Conservation (phyloP, 2,329 filamentous ascomycete species). For the Aspergillus candidus region DNA sequence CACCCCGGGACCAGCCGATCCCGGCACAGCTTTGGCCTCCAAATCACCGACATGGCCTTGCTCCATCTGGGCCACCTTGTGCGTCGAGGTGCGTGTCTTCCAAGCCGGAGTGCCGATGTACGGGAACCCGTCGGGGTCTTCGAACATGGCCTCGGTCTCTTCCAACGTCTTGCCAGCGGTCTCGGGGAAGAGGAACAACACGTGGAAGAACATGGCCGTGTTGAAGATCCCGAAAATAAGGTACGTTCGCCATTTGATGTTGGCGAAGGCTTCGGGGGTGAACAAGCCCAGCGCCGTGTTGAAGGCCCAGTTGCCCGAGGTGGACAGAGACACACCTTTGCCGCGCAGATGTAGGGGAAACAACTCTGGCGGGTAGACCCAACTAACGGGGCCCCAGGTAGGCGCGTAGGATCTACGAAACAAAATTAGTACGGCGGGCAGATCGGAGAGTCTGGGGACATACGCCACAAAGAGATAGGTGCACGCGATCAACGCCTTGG, state of each 20-base stretch:
- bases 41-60: slow-evolving; percentile 10
- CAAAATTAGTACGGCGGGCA: no score
- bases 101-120: slow-evolving; percentile 32
- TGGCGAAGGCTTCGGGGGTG: slow-evolving; percentile 47
- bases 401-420: slow-evolving; percentile 49
- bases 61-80: slow-evolving; percentile 10
- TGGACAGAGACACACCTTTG: slow-evolving; percentile 55
- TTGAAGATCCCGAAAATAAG: slow-evolving; percentile 68
- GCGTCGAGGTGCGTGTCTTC: slow-evolving; percentile 30
- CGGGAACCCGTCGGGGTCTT: slow-evolving; percentile 25
- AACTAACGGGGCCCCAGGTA: slow-evolving; percentile 54
- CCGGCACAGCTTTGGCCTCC: no score
- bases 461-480: slow-evolving; percentile 56
- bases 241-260: slow-evolving; percentile 53
- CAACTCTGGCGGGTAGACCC: slow-evolving; percentile 53
- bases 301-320: slow-evolving; percentile 55
- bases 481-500: slow-evolving; percentile 61
- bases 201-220: slow-evolving; percentile 58
- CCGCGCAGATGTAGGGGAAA: slow-evolving; percentile 49
- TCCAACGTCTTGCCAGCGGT: slow-evolving; percentile 68
- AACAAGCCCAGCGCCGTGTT: slow-evolving; percentile 45
- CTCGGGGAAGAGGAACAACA: slow-evolving; percentile 60
- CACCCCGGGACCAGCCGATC: no score
- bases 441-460: no score
- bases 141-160: slow-evolving; percentile 68